A percentile compares a stretch with the other conserved stretches of the same genome.
These are phyloP conservation scores for Corrigiola litoralis DNA, from an alignment of 179 eudicot genomes.

Conservation along the genomic window DNA sequence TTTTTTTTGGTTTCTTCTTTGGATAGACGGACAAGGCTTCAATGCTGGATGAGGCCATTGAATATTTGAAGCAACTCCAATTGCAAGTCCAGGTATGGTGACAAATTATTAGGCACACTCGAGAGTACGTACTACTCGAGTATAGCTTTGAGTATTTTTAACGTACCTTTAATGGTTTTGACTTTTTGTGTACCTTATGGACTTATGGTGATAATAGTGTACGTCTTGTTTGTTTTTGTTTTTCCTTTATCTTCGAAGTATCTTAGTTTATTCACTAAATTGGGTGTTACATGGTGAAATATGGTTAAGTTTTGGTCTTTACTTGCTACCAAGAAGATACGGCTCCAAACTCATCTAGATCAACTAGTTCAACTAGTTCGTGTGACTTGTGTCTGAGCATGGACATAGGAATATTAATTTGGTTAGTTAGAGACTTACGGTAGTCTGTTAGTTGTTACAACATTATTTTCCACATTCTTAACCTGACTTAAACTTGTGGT, in stretches of 20 bases:
- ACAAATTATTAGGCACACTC: neutral
- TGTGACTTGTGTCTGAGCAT: neutral
- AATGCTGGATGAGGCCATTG: conserved; percentile 96
- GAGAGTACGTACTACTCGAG: neutral
- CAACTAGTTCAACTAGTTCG: neutral
- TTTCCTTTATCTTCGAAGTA: too few species aligned
- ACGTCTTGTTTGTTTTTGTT: too few species aligned
- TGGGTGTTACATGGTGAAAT: too few species aligned
- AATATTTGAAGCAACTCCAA: conserved; percentile 91
- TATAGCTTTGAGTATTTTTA: neutral
- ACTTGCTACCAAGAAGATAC: too few species aligned
- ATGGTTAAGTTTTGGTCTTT: too few species aligned
- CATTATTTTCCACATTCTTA: neutral
- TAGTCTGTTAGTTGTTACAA: neutral
- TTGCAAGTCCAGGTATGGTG: conserved; percentile 76
- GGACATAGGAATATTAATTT: neutral
- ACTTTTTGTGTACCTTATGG: too few species aligned
- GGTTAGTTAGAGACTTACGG: neutral
- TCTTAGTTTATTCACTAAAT: too few species aligned
- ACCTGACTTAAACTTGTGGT: too few species aligned
- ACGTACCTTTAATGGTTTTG: neutral
- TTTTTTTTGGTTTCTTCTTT: neutral
- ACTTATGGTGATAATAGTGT: too few species aligned
- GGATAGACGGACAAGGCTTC: conserved; percentile 87
- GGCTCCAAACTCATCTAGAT: too few species aligned